A percentile compares a stretch with the other conserved stretches of the same genome.
Conservation (phyloP, 345 rosid species). For the Leavenworthia alabamica region DNA sequence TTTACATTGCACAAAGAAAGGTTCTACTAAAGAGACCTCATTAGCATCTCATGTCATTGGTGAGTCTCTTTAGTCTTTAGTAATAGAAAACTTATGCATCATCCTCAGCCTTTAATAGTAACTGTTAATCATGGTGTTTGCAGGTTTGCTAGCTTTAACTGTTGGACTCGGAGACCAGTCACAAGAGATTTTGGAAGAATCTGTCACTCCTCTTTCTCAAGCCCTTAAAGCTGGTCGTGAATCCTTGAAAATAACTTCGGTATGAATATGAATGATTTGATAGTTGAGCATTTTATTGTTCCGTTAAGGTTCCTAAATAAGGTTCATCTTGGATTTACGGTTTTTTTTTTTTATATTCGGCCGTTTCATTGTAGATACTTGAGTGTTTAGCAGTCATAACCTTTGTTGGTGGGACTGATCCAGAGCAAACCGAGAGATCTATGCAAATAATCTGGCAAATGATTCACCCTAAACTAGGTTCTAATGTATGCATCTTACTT, state of each 20-base stretch:
- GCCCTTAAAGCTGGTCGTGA: slow-evolving; percentile 64
- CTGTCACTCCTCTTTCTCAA: slow-evolving; percentile 54
- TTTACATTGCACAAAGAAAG: slow-evolving; percentile 56
- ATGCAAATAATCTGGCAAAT: slow-evolving; percentile 91
- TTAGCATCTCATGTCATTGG: slow-evolving; percentile 69
- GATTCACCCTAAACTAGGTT: slow-evolving; percentile 73
- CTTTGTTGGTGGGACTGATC: slow-evolving; percentile 65
- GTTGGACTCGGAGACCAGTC: slow-evolving; percentile 64
- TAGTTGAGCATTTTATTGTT: neutral
- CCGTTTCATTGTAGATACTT: slow-evolving; percentile 42
- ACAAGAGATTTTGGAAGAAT: slow-evolving; percentile 57
- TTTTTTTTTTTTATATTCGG: neutral
- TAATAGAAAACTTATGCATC: neutral
- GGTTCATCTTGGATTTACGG: neutral
- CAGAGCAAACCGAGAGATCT: slow-evolving; percentile 66
- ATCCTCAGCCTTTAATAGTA: neutral
- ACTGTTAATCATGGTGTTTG: slow-evolving; percentile 9
- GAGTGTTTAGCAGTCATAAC: slow-evolving; percentile 81
- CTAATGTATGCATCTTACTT: slow-evolving; percentile 52
- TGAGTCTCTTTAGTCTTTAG: slow-evolving; percentile 10
- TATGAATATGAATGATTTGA: slow-evolving; percentile 24
- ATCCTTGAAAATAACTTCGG: slow-evolving; percentile 46
- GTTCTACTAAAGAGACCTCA: slow-evolving; percentile 63
- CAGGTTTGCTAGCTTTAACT: slow-evolving; percentile 82
- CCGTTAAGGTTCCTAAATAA: neutral